phyloP scores from a whole-genome alignment of 352 stramenopile genomes.

The Globisporangium carolinianum region DNA sequence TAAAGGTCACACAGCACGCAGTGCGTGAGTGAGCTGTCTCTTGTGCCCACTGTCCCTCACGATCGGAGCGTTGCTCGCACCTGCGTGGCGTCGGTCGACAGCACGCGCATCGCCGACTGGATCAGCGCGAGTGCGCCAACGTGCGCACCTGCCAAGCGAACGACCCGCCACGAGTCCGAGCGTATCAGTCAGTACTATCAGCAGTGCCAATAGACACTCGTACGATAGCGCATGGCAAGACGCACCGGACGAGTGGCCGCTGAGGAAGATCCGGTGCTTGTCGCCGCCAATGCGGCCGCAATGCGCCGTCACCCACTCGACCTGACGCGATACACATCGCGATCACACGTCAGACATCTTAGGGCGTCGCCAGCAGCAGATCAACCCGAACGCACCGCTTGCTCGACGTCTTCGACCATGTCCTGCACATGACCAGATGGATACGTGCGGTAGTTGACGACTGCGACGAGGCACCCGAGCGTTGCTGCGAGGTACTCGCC shows the following conservation, averaged over 20 bases:
- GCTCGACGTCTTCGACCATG: constrained; percentile 87
- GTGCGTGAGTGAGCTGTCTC: too few relatives aligned
- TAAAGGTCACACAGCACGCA: background rate
- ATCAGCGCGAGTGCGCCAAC: constrained; percentile 46
- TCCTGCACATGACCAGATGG: constrained; percentile 72
- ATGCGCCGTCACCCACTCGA: constrained; percentile 49
- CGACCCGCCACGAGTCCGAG: background rate
- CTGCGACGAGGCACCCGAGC: constrained; percentile 68
- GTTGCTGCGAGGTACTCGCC: constrained; percentile 42
- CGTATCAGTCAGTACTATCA: background rate
- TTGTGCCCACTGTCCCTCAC: background rate
- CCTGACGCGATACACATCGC: constrained; percentile 21
- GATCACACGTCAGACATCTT: background rate
- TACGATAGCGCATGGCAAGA: background rate
- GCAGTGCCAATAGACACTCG: background rate
- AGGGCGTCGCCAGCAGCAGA: background rate
- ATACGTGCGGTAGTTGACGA: constrained; percentile 90
- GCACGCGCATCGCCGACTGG: constrained; percentile 39
- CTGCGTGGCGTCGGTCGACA: background rate
- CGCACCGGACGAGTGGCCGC: constrained; percentile 55
- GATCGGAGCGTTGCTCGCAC: too few relatives aligned
- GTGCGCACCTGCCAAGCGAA: constrained; percentile 30
- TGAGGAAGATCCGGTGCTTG: constrained; percentile 37
- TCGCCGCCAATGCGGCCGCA: constrained; percentile 46
- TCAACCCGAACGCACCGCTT: constrained; percentile 26